phyloP scores from a whole-genome alignment of 345 rosid species.

The Rhodomyrtus tomentosa region DNA sequence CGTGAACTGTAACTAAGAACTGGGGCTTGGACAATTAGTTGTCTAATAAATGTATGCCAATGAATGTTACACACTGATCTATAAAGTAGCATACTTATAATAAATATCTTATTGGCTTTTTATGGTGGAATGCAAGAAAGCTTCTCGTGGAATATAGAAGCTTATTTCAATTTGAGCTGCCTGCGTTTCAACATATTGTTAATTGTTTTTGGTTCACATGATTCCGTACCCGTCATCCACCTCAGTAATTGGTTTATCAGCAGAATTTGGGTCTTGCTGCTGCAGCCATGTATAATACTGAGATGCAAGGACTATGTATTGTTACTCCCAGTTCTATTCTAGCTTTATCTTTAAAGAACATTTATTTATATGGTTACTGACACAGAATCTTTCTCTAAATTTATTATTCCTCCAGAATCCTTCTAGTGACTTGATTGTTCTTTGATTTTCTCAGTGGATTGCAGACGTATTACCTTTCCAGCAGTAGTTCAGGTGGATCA shows the following conservation, averaged over 20 bases:
- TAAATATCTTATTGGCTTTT: neutral
- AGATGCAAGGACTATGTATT: neutral
- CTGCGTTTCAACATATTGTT: neutral
- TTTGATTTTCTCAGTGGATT: slow-evolving; percentile 39
- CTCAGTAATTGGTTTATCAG: neutral
- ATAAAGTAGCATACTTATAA: neutral
- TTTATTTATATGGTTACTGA: neutral
- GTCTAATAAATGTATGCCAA: neutral
- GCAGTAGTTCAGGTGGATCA: slow-evolving; percentile 44
- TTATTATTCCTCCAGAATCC: neutral
- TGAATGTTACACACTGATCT: neutral
- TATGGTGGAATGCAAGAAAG: neutral
- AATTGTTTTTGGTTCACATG: neutral
- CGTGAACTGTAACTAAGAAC: neutral
- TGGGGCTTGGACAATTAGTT: neutral
- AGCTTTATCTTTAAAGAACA: neutral
- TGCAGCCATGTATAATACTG: neutral
- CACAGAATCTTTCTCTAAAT: neutral
- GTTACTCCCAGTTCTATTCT: neutral
- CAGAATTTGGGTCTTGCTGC: neutral
- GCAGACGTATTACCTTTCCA: slow-evolving; percentile 66
- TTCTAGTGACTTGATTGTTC: neutral
- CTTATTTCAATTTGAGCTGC: neutral
- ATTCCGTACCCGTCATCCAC: neutral
- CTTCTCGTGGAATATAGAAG: neutral